phyloP scores from a whole-genome alignment of 257 asterid species.

The Salvia miltiorrhiza region DNA sequence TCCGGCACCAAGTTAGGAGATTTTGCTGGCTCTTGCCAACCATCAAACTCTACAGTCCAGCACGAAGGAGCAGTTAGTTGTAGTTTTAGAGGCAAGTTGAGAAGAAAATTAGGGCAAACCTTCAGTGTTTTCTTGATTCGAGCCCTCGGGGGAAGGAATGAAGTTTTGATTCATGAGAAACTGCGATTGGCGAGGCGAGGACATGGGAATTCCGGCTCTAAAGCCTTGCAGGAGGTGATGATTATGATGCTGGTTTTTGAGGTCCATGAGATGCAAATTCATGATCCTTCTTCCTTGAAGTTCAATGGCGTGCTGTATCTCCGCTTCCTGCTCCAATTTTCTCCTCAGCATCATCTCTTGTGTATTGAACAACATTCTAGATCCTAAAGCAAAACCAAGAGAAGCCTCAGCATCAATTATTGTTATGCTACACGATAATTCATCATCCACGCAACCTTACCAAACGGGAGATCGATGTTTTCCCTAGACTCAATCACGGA shows the following conservation, averaged over 20 bases:
- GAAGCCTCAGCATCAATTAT: not conserved
- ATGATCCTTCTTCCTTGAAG: slow-evolving; percentile 77
- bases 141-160: slow-evolving; percentile 24
- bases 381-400: slow-evolving; percentile 34
- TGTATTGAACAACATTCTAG: slow-evolving; percentile 60
- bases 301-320: slow-evolving; percentile 75
- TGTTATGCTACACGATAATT: not conserved
- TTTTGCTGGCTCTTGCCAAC: slow-evolving; percentile 32
- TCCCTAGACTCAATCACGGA: slow-evolving; percentile 70
- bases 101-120: slow-evolving; percentile 36
- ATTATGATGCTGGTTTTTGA: slow-evolving; percentile 49
- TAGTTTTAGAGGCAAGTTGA: too few relatives aligned
- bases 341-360: slow-evolving; percentile 81
- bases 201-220: slow-evolving; percentile 36
- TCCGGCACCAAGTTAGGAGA: slow-evolving; percentile 28
- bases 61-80: not conserved
- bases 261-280: slow-evolving; percentile 77
- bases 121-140: slow-evolving; percentile 42
- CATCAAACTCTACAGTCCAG: slow-evolving; percentile 34
- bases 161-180: slow-evolving; percentile 43
- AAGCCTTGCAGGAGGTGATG: slow-evolving; percentile 48
- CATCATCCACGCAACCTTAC: slow-evolving; percentile 30
- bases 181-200: slow-evolving; percentile 57
- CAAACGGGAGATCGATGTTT: slow-evolving; percentile 66
- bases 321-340: slow-evolving; percentile 81